These are phyloP conservation scores for Aspergillus carlsbadensis DNA, from an alignment of 495 filamentous ascomycete genomes.

Conservation along the genomic window DNA sequence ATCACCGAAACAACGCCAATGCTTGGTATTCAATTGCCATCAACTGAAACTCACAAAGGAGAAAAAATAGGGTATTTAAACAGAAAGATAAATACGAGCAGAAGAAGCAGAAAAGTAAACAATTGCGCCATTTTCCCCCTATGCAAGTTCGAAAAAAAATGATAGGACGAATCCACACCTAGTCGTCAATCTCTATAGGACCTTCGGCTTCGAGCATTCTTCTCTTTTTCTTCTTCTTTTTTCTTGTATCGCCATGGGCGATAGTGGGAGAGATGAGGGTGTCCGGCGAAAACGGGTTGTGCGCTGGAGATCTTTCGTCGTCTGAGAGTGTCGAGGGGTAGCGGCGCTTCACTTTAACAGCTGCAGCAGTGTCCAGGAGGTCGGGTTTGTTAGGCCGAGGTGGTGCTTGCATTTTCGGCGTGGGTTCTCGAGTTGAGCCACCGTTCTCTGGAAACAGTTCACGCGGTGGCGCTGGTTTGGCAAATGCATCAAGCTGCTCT, in stretches of 20 bases:
- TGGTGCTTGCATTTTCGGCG: background rate
- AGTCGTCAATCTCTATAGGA: constrained; percentile 2
- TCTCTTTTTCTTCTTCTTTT: constrained; percentile 18
- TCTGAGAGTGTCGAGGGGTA: constrained; percentile 9
- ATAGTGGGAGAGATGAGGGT: background rate
- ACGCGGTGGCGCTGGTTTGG: background rate
- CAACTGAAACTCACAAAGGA: background rate
- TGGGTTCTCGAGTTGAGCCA: background rate
- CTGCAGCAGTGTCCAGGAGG: background rate
- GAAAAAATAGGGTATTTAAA: background rate
- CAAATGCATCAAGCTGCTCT: background rate
- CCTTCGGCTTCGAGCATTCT: background rate
- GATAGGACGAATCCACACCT: background rate
- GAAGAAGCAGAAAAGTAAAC: background rate
- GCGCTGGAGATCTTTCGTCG: constrained; percentile 7
- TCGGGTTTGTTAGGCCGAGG: background rate
- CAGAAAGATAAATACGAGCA: background rate
- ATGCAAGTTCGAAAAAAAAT: background rate
- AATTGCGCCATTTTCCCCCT: background rate
- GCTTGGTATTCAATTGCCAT: background rate
- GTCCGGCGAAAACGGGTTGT: background rate
- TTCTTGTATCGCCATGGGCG: constrained; percentile 1
- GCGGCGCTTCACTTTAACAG: background rate
- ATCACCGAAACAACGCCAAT: constrained; percentile 5
- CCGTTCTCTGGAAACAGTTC: background rate